Base-by-base conservation (phyloP, 352 stramenopile species). In the Pythium rhizo-oryzae region DNA sequence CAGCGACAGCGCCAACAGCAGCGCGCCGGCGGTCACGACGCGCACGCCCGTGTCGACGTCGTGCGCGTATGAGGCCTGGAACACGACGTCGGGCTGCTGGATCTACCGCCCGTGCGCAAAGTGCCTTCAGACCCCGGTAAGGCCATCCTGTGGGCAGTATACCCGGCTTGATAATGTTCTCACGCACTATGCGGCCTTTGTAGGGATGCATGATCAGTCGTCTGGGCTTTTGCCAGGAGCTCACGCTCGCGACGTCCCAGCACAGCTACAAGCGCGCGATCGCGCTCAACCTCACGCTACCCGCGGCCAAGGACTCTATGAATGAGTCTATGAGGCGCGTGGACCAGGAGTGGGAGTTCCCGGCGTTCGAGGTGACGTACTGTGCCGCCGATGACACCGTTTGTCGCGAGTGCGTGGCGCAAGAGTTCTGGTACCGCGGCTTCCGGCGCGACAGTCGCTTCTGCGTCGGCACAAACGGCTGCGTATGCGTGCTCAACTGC, bases 401-500 rank as follows among this genome's bases (percentile, higher is more conserved):
- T 2, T 71, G 65, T 37, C 21, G 11, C 11, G 4, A 33, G 4
- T 71, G 58, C 37, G 8, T 21, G 8, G 3, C 23, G 8, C 11
- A 50, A 1, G 25, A 23, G 28, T 71, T 49, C 21, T 67, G 57
- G 57, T 6, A 62, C 4, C 18, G 23, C 12, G 23, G 23, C 2
- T 21, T 37, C 18, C 2, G 5, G 2, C 11, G 23, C 23, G 65
- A 67, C 43, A 71, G 57, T 62, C 65, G 57, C 15, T 71, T 64
- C 30, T 71, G 58, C 33, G 57, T 71, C 3, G 57, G 65, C 15
- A 30, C 35, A 4, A 21, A 49, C 46, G 57, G 57, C 8, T 67
- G 65, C 28, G 44, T 71, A 0, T 71, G 65, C 25, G 55, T 71
- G 37, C 8, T 54, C 1, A 63, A 63, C n/a, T 63, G 57, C 25